Percentiles rank a stretch among this genome's conserved stretches.
Evolutionary conservation across 1,139 yeast genomes (phyloP).

Genomic region (Protomyces inouyei): DNA sequence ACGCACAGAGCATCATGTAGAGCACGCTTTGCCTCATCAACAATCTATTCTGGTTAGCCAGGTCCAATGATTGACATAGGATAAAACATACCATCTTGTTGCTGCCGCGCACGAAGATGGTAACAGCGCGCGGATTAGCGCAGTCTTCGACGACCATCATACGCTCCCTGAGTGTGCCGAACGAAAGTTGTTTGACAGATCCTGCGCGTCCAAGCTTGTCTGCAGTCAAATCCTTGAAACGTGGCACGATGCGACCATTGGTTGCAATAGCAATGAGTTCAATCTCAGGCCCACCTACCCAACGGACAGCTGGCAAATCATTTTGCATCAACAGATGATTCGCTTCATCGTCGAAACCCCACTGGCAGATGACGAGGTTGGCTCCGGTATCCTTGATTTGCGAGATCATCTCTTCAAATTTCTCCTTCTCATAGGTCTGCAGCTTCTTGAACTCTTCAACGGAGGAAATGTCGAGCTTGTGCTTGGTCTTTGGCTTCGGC

Average conservation of each 20-base stretch:
- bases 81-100: conserved; percentile 61
- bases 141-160: conserved; percentile 94
- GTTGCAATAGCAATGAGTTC: conserved; percentile 96
- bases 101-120: conserved; percentile 89
- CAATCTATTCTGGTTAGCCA: conserved; percentile 44
- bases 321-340: conserved; percentile 85
- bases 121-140: conserved; percentile 82
- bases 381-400: conserved; percentile 88
- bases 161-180: conserved; percentile 94
- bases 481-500: conserved; percentile 98
- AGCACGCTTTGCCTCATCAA: conserved; percentile 94
- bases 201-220: conserved; percentile 89
- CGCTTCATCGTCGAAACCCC: conserved; percentile 99
- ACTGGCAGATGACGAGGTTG: conserved; percentile 93
- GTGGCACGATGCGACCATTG: conserved; percentile 91
- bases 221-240: conserved; percentile 82
- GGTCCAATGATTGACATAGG: neutral
- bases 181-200: conserved; percentile 75
- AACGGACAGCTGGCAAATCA: conserved; percentile 89
- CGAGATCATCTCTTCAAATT: conserved; percentile 85
- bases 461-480: conserved; percentile 83
- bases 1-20: conserved; percentile 95
- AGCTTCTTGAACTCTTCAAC: conserved; percentile 89
- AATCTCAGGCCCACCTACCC: conserved; percentile 98
- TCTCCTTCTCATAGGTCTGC: conserved; percentile 86